A percentile compares a stretch with the other conserved stretches of the same genome.
phyloP scores from a whole-genome alignment of 108 stramenopile species.

The Discostella stelligeroides region DNA sequence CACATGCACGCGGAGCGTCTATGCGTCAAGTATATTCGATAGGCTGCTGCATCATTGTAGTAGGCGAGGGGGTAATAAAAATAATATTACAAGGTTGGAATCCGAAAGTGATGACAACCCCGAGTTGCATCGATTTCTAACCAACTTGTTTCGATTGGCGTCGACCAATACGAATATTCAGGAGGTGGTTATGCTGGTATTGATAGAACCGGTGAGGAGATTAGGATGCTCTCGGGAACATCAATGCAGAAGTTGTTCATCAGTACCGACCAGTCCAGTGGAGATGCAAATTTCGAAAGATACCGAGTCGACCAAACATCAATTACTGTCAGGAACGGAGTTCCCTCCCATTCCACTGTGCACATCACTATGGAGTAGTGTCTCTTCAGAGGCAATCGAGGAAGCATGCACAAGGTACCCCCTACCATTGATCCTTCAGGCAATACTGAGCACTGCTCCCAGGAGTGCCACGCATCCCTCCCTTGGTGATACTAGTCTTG shows the following conservation, averaged over 20 bases:
- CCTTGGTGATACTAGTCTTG: not conserved
- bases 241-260: not conserved
- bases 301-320: no score
- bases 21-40: conserved; percentile 42
- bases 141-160: conserved; percentile 30
- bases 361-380: not conserved
- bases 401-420: conserved; percentile 6
- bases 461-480: not conserved
- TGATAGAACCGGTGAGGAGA: conserved; percentile 34
- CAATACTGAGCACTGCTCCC: conserved; percentile 3
- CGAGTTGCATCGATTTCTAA: conserved; percentile 9
- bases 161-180: conserved; percentile 21
- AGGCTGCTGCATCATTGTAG: conserved; percentile 14
- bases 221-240: not conserved
- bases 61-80: not conserved
- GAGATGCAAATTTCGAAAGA: not conserved
- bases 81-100: no score
- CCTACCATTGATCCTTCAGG: conserved; percentile 12
- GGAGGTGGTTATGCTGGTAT: conserved; percentile 32
- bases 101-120: not conserved
- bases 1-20: conserved; percentile 27
- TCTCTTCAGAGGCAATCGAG: conserved; percentile 6
- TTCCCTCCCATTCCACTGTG: not conserved
- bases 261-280: no score
- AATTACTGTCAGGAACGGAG: not conserved